A percentile compares a stretch with the other conserved stretches of the same genome.
Evolutionary conservation across 2,329 filamentous ascomycete genomes (phyloP).

Genomic region (Xylaria polymorpha): DNA sequence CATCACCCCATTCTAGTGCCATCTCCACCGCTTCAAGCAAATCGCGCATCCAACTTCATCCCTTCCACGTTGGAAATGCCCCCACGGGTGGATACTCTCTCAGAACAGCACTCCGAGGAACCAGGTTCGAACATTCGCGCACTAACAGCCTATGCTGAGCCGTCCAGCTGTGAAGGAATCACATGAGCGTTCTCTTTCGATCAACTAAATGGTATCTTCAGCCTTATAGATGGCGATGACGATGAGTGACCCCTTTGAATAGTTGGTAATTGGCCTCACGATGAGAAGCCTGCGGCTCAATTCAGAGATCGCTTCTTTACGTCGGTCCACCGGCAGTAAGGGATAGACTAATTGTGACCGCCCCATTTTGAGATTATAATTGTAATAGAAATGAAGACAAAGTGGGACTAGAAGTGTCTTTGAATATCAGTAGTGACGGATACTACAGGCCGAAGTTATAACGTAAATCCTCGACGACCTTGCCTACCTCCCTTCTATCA

Average conservation of each 20-base stretch:
- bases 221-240: not conserved
- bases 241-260: not conserved
- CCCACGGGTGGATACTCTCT: slow-evolving; percentile 5
- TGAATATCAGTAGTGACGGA: slow-evolving; percentile 17
- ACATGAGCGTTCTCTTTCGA: not conserved
- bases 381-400: slow-evolving; percentile 25
- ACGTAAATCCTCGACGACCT: slow-evolving; percentile 1
- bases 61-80: slow-evolving; percentile 1
- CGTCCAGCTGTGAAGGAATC: not conserved
- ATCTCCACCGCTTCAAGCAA: slow-evolving; percentile 29
- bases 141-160: not conserved
- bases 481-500: not conserved
- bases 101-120: not conserved
- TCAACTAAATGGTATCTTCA: not conserved
- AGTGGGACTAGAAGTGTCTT: slow-evolving; percentile 25
- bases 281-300: not conserved
- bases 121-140: not conserved
- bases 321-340: not conserved
- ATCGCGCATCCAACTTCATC: slow-evolving; percentile 31
- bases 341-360: not conserved
- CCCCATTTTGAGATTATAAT: slow-evolving; percentile 23
- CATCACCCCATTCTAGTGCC: slow-evolving; percentile 25
- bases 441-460: not conserved
- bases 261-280: not conserved
- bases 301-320: not conserved